Conservation (phyloP, 129 eudicot species). For the Tagetes erecta region DNA sequence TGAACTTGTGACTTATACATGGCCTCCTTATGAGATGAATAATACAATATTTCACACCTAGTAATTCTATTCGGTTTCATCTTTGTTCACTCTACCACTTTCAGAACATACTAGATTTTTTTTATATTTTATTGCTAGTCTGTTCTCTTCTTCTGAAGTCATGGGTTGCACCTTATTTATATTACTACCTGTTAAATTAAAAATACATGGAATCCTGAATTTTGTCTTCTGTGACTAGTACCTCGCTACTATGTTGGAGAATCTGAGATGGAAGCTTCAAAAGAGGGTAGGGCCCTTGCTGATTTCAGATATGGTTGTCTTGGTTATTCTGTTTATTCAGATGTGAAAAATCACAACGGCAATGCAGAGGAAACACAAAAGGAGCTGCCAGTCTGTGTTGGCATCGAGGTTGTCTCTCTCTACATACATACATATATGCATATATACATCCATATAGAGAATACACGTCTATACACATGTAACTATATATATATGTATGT, state of each 20-base stretch:
- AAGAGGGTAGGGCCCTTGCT: conserved; percentile 68
- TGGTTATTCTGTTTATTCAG: conserved; percentile 86
- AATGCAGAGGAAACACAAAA: conserved; percentile 49
- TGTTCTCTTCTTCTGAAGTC: background rate
- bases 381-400: conserved; percentile 79
- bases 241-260: conserved; percentile 76
- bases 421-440: background rate
- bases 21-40: conserved; percentile 8
- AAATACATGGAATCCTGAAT: conserved; percentile 23
- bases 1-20: background rate
- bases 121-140: background rate
- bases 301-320: conserved; percentile 87
- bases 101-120: background rate
- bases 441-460: background rate
- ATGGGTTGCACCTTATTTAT: background rate
- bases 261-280: conserved; percentile 87
- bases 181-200: background rate
- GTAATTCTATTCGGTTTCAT: background rate
- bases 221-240: conserved; percentile 45
- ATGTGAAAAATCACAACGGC: conserved; percentile 44
- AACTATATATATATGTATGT: background rate
- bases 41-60: background rate
- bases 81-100: background rate
- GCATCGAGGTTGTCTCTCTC: conserved; percentile 61
- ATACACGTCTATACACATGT: too few species aligned